A percentile compares a stretch with the other conserved stretches of the same genome.
Evolutionary conservation across 164 flowering plant species (phyloP).

Genomic region (Stephania yunnanensis): DNA sequence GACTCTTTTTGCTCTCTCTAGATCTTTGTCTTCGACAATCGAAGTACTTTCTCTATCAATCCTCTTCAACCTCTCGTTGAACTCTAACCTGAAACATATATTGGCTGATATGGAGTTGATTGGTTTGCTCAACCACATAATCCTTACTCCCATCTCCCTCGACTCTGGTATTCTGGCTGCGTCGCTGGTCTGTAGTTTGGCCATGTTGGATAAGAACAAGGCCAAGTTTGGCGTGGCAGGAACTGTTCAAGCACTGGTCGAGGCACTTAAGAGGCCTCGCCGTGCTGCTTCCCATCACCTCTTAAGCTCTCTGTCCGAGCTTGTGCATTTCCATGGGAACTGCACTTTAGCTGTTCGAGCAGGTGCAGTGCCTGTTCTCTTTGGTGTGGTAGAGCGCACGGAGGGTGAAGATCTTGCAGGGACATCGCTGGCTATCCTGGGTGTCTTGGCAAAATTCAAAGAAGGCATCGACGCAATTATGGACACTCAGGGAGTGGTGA

Average conservation of each 20-base stretch:
- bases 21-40: slow-evolving; percentile 23
- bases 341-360: slow-evolving; percentile 52
- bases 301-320: slow-evolving; percentile 59
- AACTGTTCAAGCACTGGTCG: slow-evolving; percentile 45
- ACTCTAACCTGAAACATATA: slow-evolving; percentile 41
- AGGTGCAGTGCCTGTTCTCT: slow-evolving; percentile 43
- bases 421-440: slow-evolving; percentile 40
- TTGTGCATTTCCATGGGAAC: slow-evolving; percentile 73
- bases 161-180: slow-evolving; percentile 42
- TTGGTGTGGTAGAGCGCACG: slow-evolving; percentile 27
- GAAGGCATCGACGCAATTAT: slow-evolving; percentile 49
- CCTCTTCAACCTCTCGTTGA: slow-evolving; percentile 67
- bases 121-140: slow-evolving; percentile 38
- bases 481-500: slow-evolving; percentile 34
- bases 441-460: slow-evolving; percentile 48
- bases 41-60: slow-evolving; percentile 42
- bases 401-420: slow-evolving; percentile 49
- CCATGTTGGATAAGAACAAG: slow-evolving; percentile 72
- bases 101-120: slow-evolving; percentile 51
- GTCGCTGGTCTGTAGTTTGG: slow-evolving; percentile 60
- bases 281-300: slow-evolving; percentile 41
- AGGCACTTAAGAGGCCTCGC: slow-evolving; percentile 22
- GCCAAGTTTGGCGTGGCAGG: slow-evolving; percentile 67
- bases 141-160: slow-evolving; percentile 26
- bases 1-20: slow-evolving; percentile 30